phyloP scores from a whole-genome alignment of 768 basidiomycete genomes.

The Hericium coralloides region DNA sequence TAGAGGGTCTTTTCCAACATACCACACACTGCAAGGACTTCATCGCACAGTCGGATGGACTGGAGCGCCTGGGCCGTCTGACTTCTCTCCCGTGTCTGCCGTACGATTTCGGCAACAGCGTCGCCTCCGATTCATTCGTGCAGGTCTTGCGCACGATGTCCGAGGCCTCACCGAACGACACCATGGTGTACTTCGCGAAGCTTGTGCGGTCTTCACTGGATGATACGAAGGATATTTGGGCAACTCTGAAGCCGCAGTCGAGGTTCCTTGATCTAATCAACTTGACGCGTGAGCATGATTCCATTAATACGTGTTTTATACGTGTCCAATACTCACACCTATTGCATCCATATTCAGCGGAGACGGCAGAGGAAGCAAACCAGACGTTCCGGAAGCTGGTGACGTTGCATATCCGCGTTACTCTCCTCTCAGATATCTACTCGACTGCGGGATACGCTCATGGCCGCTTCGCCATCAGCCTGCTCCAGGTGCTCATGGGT shows the following conservation, averaged over 20 bases:
- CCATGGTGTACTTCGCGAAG: conserved; percentile 58
- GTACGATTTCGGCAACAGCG: conserved; percentile 78
- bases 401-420: conserved; percentile 69
- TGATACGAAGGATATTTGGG: conserved; percentile 69
- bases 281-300: conserved; percentile 18
- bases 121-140: conserved; percentile 79
- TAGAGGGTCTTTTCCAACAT: conserved; percentile 93
- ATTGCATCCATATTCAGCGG: conserved; percentile 23
- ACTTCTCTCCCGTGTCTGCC: conserved; percentile 83
- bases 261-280: conserved; percentile 62
- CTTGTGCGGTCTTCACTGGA: conserved; percentile 63
- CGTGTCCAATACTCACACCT: neutral
- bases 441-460: conserved; percentile 76
- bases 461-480: conserved; percentile 61
- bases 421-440: conserved; percentile 82
- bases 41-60: conserved; percentile 61
- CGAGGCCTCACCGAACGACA: conserved; percentile 74
- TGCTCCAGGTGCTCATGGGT: conserved; percentile 69
- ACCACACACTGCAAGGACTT: conserved; percentile 86
- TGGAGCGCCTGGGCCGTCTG: conserved; percentile 66
- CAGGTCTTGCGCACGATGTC: conserved; percentile 85
- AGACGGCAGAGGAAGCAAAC: conserved; percentile 44
- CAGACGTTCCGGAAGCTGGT: conserved; percentile 63
- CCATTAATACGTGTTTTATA: neutral
- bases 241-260: conserved; percentile 39